Evolutionary conservation across 805 yeast species (phyloP).

Genomic region (Barnettozyma pratensis): DNA sequence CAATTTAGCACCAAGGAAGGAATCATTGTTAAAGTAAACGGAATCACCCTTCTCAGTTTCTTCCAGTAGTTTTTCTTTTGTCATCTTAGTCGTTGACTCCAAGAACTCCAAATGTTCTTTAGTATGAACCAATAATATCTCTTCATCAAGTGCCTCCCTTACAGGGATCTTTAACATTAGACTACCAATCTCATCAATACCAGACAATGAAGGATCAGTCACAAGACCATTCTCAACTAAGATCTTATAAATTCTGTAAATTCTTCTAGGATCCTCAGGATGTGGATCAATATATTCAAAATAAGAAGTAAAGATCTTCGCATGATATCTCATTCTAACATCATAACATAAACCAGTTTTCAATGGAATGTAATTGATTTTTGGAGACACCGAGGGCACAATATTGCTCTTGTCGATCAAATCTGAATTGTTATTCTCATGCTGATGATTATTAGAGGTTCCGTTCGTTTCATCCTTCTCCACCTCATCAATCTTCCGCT

Average conservation of each 20-base stretch:
- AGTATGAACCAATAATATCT: constrained; percentile 81
- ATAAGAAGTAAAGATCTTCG: constrained; percentile 86
- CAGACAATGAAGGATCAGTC: constrained; percentile 65
- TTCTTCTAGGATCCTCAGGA: constrained; percentile 97
- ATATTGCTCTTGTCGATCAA: constrained; percentile 31
- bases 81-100: constrained; percentile 70
- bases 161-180: constrained; percentile 86
- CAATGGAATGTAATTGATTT: constrained; percentile 62
- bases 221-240: constrained; percentile 92
- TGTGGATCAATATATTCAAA: constrained; percentile 96
- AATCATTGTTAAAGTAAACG: constrained; percentile 90
- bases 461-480: constrained; percentile 15
- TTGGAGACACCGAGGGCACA: constrained; percentile 61
- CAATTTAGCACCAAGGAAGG: constrained; percentile 77
- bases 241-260: constrained; percentile 87
- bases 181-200: constrained; percentile 72
- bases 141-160: constrained; percentile 83
- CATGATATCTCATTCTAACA: constrained; percentile 96
- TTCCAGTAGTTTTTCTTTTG: constrained; percentile 66
- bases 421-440: background rate
- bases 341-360: constrained; percentile 96
- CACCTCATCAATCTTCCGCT: constrained; percentile 21
- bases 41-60: constrained; percentile 93
- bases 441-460: background rate
- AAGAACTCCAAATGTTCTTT: constrained; percentile 73